These are phyloP conservation scores for Ceriops decandra DNA, from an alignment of 345 rosid genomes.

Conservation along the genomic window DNA sequence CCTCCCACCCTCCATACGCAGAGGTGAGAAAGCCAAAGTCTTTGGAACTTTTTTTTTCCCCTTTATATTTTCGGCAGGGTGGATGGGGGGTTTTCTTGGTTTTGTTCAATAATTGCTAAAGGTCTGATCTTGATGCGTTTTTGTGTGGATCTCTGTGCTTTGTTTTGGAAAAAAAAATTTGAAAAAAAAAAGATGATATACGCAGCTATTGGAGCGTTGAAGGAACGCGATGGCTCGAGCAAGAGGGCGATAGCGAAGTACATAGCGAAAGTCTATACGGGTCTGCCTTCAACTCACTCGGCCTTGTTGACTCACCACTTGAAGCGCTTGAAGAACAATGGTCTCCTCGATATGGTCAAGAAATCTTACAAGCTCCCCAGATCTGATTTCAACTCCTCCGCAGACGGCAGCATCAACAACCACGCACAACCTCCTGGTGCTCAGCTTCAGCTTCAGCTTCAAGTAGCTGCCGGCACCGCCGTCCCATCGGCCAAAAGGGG, in stretches of 20 bases:
- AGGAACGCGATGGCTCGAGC: slow-evolving; percentile 74
- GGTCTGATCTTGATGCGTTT: neutral
- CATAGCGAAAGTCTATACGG: slow-evolving; percentile 42
- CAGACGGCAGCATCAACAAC: neutral
- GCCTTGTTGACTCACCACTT: slow-evolving; percentile 59
- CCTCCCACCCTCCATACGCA: slow-evolving; percentile 22
- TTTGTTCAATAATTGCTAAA: too few species aligned
- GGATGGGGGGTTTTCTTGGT: neutral
- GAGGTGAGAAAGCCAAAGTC: slow-evolving; percentile 11
- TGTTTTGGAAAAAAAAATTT: neutral
- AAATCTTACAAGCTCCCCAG: slow-evolving; percentile 62
- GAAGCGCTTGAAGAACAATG: slow-evolving; percentile 51
- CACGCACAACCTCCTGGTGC: neutral
- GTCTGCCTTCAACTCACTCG: slow-evolving; percentile 50
- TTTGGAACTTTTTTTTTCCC: neutral
- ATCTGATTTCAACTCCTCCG: slow-evolving; percentile 26
- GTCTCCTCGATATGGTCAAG: slow-evolving; percentile 50
- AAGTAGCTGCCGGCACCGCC: slow-evolving; percentile 6
- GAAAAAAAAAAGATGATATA: slow-evolving; percentile 50
- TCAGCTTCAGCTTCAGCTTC: neutral
- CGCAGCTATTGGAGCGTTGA: slow-evolving; percentile 60
- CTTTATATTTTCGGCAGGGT: neutral
- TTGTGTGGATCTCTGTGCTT: neutral
- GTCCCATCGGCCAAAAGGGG: slow-evolving; percentile 39
- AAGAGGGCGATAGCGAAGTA: slow-evolving; percentile 65